A percentile compares a stretch with the other conserved stretches of the same genome.
phyloP scores from a whole-genome alignment of 2,329 filamentous ascomycete genomes.

The Ceratocystis diversiconidia region DNA sequence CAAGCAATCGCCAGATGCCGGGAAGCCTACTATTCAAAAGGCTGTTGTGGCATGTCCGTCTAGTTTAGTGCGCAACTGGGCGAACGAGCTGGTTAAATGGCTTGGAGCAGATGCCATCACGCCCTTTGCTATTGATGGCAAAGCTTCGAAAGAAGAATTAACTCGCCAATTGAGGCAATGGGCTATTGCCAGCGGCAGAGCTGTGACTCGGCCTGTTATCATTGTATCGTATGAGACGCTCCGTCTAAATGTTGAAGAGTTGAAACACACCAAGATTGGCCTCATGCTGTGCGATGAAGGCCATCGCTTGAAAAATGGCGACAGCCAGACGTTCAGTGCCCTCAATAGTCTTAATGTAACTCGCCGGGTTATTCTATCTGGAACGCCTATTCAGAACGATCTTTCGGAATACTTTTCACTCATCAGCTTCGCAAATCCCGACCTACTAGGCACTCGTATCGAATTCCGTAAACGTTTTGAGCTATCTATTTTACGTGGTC shows the following conservation, averaged over 20 bases:
- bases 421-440: slow-evolving; percentile 91
- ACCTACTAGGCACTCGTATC: slow-evolving; percentile 70
- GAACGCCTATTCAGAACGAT: slow-evolving; percentile 96
- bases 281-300: slow-evolving; percentile 92
- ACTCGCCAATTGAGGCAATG: slow-evolving; percentile 84
- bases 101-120: slow-evolving; percentile 79
- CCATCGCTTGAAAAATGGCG: slow-evolving; percentile 89
- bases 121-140: slow-evolving; percentile 93
- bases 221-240: slow-evolving; percentile 98
- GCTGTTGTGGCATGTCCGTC: slow-evolving; percentile 94
- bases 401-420: slow-evolving; percentile 95
- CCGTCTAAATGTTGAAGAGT: slow-evolving; percentile 75
- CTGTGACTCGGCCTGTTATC: slow-evolving; percentile 80
- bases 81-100: slow-evolving; percentile 94
- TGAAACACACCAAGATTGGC: slow-evolving; percentile 81
- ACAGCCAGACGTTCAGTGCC: slow-evolving; percentile 87
- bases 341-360: slow-evolving; percentile 83
- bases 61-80: slow-evolving; percentile 94
- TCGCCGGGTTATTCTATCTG: slow-evolving; percentile 83
- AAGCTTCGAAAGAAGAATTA: slow-evolving; percentile 86
- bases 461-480: slow-evolving; percentile 95
- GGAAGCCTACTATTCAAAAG: slow-evolving; percentile 85
- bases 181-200: slow-evolving; percentile 80
- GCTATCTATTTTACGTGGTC: slow-evolving; percentile 76
- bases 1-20: slow-evolving; percentile 91